Percentiles rank a stretch among this genome's conserved stretches.
Conservation (phyloP, 371 early-diverging fungal species). For the Umbelopsis sp. region DNA sequence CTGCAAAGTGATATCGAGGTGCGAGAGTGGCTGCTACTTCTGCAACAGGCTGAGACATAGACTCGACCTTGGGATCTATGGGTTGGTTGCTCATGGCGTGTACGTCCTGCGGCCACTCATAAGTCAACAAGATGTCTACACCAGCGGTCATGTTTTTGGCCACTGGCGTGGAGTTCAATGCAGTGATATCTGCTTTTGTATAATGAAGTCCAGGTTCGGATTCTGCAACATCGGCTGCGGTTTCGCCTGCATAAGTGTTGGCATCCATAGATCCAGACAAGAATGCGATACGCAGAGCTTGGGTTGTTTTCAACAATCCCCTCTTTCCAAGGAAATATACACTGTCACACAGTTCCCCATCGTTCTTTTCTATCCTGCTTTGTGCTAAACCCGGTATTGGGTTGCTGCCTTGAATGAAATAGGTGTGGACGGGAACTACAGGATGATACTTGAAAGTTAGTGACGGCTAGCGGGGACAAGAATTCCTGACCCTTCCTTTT, state of each 20-base stretch:
- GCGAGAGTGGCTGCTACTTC: slow-evolving; percentile 56
- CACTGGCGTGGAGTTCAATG: slow-evolving; percentile 29
- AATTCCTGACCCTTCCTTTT: no score
- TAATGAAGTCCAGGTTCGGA: slow-evolving; percentile 7
- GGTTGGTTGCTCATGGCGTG: slow-evolving; percentile 23
- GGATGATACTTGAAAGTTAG: slow-evolving; percentile 1
- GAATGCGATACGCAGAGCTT: slow-evolving; percentile 77
- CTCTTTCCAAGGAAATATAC: slow-evolving; percentile 71
- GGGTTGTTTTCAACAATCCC: slow-evolving; percentile 73
- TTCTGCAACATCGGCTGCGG: slow-evolving; percentile 4
- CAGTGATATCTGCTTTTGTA: slow-evolving; percentile 26
- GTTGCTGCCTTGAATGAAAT: slow-evolving; percentile 70
- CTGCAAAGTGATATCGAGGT: slow-evolving; percentile 90
- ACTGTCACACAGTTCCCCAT: slow-evolving; percentile 81
- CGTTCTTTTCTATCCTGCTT: slow-evolving; percentile 54
- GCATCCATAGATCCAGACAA: slow-evolving; percentile 58
- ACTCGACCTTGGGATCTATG: slow-evolving; percentile 24
- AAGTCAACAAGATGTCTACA: slow-evolving; percentile 81
- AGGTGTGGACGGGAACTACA: slow-evolving; percentile 77
- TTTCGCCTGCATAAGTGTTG: slow-evolving; percentile 30
- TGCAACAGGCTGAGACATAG: slow-evolving; percentile 42
- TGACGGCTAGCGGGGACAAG: background rate
- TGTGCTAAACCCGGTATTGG: slow-evolving; percentile 61
- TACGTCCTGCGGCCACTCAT: slow-evolving; percentile 79
- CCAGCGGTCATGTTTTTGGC: slow-evolving; percentile 50